Evolutionary conservation across 257 asterid species (phyloP), one percentile per base, ranked within the genome.

Genomic region (Gentiana dahurica): DNA sequence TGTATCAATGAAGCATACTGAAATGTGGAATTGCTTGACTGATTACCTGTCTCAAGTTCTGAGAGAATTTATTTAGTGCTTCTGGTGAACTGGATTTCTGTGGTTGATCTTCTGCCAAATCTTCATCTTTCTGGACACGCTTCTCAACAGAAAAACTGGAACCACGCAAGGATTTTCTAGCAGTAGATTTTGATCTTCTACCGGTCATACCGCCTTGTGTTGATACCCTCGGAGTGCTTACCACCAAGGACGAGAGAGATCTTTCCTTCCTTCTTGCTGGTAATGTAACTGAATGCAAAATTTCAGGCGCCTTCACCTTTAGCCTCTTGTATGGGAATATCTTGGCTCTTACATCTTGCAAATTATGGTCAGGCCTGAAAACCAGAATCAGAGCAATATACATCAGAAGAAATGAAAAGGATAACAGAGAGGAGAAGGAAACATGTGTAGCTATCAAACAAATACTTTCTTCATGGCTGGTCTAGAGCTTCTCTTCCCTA

Each of bases 201-300:
- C 97, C 95, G 1, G 99, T 88, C 85, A 81, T 69, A 61, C 97
- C 97, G 61, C 76, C 58, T 71, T 83, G 93, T 7, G 94, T n/a
- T 64, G 98, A 80, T 56, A 92, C 95, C 73, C 95, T 82, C 24
- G 99, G 99, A 57, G 99, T 82, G 81, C 81, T 88, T 55, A 92
- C 94, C 59, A 83, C 99, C 81, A 92, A 73, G 12, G 97, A 81
- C 5, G 99, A 92, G 58, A 92, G 97, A 15, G 95, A 92, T 70
- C 95, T 80, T 79, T 92, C 99, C 79, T 92, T 92, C 73, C 95
- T 85, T 84, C 84, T 92, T 41, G 74, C 89, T 34, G 99, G 99
- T 71, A 88, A 68, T 41, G 85, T 51, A 60, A 85, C 60, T 43
- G 87, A 78, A 68, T 86, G 66, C 65, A 69, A 63, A 67, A 70